These are phyloP conservation scores for Persicaria tinctoria DNA, from an alignment of 148 eudicot genomes.

Conservation along the genomic window DNA sequence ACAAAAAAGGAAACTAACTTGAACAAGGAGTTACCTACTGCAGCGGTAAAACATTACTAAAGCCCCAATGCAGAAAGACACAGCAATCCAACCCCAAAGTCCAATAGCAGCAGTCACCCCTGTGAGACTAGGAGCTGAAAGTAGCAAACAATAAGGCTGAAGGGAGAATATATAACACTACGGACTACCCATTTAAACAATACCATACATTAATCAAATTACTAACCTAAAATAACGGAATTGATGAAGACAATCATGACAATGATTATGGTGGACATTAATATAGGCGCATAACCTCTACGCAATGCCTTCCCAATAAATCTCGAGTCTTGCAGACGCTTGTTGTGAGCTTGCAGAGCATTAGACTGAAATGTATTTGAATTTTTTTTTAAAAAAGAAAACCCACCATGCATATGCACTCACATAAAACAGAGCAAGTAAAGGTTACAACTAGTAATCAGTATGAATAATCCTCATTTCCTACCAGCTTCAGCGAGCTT, in stretches of 20 bases:
- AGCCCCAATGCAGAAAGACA: slow-evolving; percentile 57
- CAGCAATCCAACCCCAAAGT: slow-evolving; percentile 77
- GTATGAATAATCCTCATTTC: background rate
- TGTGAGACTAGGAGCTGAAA: slow-evolving; percentile 64
- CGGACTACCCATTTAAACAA: background rate
- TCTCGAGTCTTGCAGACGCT: slow-evolving; percentile 33
- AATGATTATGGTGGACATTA: slow-evolving; percentile 59
- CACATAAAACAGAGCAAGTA: background rate
- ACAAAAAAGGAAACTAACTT: background rate
- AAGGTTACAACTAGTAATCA: background rate
- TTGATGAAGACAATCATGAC: slow-evolving; percentile 78
- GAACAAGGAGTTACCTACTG: slow-evolving; percentile 54
- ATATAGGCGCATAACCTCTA: slow-evolving; percentile 62
- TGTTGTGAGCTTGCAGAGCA: slow-evolving; percentile 47
- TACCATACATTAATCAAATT: background rate
- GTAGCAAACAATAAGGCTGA: background rate
- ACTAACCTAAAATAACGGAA: slow-evolving; percentile 78
- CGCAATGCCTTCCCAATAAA: slow-evolving; percentile 40
- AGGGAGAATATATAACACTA: background rate
- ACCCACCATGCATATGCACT: background rate
- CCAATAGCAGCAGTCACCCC: slow-evolving; percentile 66
- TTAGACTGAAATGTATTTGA: slow-evolving; percentile 35
- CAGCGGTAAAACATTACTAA: slow-evolving; percentile 71
- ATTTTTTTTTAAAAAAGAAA: background rate
- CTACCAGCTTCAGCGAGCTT: background rate